Evolutionary conservation across 2,329 filamentous ascomycete genomes (phyloP).

Genomic region (Nectriaceae sp.): DNA sequence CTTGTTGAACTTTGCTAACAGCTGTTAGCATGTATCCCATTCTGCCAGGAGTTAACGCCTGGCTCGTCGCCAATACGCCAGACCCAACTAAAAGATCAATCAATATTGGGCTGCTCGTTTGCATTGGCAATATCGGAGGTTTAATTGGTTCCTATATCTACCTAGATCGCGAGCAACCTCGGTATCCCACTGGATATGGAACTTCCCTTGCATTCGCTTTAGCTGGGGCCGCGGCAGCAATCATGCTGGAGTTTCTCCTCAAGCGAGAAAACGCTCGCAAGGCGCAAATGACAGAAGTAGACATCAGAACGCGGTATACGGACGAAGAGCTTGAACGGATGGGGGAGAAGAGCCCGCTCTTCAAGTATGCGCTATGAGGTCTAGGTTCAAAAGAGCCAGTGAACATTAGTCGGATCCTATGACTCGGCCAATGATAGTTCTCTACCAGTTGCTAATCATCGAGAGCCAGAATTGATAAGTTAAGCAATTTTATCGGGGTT

Average conservation of each 20-base stretch:
- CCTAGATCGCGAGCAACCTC: conserved; percentile 34
- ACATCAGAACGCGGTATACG: conserved; percentile 24
- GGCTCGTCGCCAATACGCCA: conserved; percentile 39
- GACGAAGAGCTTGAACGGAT: conserved; percentile 31
- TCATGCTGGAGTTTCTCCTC: conserved; percentile 33
- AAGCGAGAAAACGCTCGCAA: conserved; percentile 29
- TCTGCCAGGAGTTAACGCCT: conserved; percentile 35
- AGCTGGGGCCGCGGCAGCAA: conserved; percentile 29
- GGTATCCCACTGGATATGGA: conserved; percentile 38
- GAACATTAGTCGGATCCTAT: no score
- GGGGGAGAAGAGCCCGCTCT: conserved; percentile 37
- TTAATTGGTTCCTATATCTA: conserved; percentile 43
- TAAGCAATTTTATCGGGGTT: no score
- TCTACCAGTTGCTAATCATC: no score
- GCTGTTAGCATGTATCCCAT: conserved; percentile 43
- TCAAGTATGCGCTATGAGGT: conserved; percentile 30
- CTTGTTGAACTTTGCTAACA: conserved; percentile 44
- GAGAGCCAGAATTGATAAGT: no score
- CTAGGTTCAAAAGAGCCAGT: background rate
- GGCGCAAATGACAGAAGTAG: conserved; percentile 25
- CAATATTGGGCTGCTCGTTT: conserved; percentile 42
- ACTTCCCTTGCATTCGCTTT: conserved; percentile 34
- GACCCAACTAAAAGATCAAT: conserved; percentile 42
- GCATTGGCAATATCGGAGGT: conserved; percentile 44
- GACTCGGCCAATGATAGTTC: no score